These are phyloP conservation scores for Pseudonitzschia multiseries DNA, from an alignment of 108 stramenopile species.

Conservation along the genomic window DNA sequence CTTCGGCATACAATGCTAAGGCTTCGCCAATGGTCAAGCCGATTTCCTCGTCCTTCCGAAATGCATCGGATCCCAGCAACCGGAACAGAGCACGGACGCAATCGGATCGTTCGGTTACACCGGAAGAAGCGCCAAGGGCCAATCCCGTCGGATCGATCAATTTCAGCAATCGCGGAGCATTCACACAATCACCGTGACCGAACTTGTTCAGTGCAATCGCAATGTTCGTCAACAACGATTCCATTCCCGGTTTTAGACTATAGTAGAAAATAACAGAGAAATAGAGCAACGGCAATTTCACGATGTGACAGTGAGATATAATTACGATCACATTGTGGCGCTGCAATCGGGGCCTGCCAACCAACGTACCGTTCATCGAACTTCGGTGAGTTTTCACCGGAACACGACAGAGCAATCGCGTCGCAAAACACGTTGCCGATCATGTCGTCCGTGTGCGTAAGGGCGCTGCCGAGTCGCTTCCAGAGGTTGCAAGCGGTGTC, in stretches of 20 bases:
- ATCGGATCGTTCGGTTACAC: constrained; percentile 34
- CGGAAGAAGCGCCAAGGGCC: constrained; percentile 50
- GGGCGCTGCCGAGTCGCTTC: constrained; percentile 37
- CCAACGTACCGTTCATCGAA: constrained; percentile 3
- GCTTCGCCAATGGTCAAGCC: constrained; percentile 75
- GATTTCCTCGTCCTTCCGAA: constrained; percentile 77
- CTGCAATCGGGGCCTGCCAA: too few relatives aligned
- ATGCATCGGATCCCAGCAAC: constrained; percentile 62
- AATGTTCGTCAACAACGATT: constrained; percentile 36
- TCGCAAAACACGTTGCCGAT: constrained; percentile 67
- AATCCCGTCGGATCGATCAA: constrained; percentile 58
- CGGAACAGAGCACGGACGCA: constrained; percentile 64
- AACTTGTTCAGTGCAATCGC: constrained; percentile 48
- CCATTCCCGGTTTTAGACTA: constrained; percentile 1
- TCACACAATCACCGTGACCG: constrained; percentile 55
- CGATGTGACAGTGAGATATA: background rate
- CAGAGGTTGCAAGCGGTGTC: constrained; percentile 6
- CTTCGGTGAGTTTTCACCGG: background rate
- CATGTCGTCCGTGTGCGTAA: constrained; percentile 49
- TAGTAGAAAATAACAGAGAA: constrained; percentile 9
- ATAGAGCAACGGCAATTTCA: background rate
- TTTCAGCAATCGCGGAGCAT: constrained; percentile 52
- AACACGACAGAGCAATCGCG: constrained; percentile 28
- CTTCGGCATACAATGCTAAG: constrained; percentile 60
- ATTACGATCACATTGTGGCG: too few relatives aligned